Evolutionary conservation across 1,284 basidiomycete species (phyloP).

Genomic region (Athelia psychrophila): DNA sequence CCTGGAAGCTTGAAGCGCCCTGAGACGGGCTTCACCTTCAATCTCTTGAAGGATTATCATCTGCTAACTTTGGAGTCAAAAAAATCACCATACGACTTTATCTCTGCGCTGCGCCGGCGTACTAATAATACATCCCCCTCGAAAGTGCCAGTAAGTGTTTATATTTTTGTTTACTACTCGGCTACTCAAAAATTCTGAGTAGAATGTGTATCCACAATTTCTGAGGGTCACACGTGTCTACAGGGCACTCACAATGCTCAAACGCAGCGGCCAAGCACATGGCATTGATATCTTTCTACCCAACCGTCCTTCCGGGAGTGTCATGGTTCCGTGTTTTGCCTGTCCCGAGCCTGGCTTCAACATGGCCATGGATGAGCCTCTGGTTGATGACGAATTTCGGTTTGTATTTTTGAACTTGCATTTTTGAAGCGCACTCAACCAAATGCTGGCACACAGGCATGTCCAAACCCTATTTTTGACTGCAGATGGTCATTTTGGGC

Average conservation of each 20-base stretch:
- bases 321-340: conserved; percentile 11
- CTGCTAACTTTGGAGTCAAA: neutral
- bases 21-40: conserved; percentile 8
- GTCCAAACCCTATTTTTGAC: neutral
- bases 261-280: conserved; percentile 11
- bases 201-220: conserved; percentile 9
- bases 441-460: too few species aligned
- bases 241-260: conserved; percentile 3
- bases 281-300: conserved; percentile 11
- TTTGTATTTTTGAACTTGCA: neutral
- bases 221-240: conserved; percentile 9
- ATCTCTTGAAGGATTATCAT: neutral
- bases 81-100: neutral
- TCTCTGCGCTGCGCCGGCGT: neutral
- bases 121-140: neutral
- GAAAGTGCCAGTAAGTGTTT: neutral
- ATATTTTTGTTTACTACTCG: too few species aligned
- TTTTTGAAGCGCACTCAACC: too few species aligned
- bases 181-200: neutral
- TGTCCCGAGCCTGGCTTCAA: conserved; percentile 17
- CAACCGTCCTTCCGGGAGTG: conserved; percentile 6
- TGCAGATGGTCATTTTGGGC: neutral
- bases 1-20: conserved; percentile 24
- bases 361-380: conserved; percentile 4
- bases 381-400: conserved; percentile 1